phyloP scores from a whole-genome alignment of 2,329 filamentous ascomycete genomes.

The Byssoonygena ceratinophila region DNA sequence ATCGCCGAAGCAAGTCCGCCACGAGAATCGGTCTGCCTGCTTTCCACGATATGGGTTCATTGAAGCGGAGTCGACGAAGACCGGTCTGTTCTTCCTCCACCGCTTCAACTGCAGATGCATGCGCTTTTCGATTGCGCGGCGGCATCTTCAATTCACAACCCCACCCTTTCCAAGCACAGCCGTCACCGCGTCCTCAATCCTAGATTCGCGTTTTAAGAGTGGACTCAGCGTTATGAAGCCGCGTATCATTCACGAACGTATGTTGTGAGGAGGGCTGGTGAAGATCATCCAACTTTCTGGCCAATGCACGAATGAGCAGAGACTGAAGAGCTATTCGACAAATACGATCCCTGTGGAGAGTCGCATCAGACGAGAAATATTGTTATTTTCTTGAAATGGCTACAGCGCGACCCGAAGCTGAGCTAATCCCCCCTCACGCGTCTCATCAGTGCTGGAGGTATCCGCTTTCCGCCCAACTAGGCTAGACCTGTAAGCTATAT shows the following conservation, averaged over 20 bases:
- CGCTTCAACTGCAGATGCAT: constrained; percentile 21
- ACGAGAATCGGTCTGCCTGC: constrained; percentile 82
- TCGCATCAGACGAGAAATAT: too few relatives aligned
- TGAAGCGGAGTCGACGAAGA: constrained; percentile 55
- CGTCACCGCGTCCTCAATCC: not conserved
- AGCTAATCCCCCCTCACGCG: constrained; percentile 5
- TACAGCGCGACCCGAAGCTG: not conserved
- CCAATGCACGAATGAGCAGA: not conserved
- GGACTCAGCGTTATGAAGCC: not conserved
- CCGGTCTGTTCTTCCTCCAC: constrained; percentile 25
- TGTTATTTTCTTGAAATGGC: not conserved
- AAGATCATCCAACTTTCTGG: not conserved
- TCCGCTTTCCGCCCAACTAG: not conserved
- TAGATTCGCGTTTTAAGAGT: not conserved
- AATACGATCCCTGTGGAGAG: too few relatives aligned
- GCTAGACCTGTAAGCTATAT: not conserved
- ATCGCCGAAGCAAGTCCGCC: constrained; percentile 66
- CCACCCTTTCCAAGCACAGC: not conserved
- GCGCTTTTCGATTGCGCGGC: constrained; percentile 34
- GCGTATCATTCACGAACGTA: not conserved
- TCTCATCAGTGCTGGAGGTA: not conserved
- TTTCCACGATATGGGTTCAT: constrained; percentile 79
- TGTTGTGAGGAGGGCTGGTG: not conserved
- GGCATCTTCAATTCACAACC: constrained; percentile 27
- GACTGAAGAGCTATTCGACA: not conserved